Evolutionary conservation across 2,329 filamentous ascomycete species (phyloP).

Genomic region (Fusarium sp.): DNA sequence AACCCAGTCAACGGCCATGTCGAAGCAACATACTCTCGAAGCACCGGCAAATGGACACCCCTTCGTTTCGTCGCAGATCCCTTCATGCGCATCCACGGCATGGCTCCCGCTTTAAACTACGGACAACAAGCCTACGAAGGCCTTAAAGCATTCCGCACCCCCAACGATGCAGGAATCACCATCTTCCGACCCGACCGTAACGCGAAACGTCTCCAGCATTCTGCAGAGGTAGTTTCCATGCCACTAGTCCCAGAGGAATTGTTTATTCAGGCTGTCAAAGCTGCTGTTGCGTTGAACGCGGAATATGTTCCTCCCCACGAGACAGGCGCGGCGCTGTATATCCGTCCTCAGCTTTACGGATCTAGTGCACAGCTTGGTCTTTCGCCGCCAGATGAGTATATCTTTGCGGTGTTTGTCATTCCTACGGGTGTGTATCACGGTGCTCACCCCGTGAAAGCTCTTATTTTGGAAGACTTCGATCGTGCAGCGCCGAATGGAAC

Average conservation of each 20-base stretch:
- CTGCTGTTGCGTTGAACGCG: conserved; percentile 89
- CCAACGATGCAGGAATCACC: conserved; percentile 75
- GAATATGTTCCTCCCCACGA: conserved; percentile 90
- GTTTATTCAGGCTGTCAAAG: conserved; percentile 80
- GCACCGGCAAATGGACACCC: conserved; percentile 79
- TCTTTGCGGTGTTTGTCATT: conserved; percentile 88
- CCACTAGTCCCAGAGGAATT: conserved; percentile 80
- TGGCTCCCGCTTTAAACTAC: conserved; percentile 96
- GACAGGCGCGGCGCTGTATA: conserved; percentile 91
- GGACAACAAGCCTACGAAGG: conserved; percentile 98
- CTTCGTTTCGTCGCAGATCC: conserved; percentile 85
- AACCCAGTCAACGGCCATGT: conserved; percentile 88
- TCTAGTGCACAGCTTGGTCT: conserved; percentile 88
- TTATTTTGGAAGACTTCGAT: conserved; percentile 94
- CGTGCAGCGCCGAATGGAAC: conserved; percentile 91
- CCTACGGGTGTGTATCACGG: conserved; percentile 97
- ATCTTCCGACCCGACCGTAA: conserved; percentile 92
- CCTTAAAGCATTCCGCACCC: conserved; percentile 92
- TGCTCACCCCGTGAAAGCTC: conserved; percentile 82
- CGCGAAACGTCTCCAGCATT: conserved; percentile 85
- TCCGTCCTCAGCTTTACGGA: conserved; percentile 89
- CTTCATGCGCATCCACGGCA: conserved; percentile 89
- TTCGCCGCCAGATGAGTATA: conserved; percentile 90
- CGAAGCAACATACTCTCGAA: conserved; percentile 82
- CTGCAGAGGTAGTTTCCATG: conserved; percentile 83